Percentiles rank a stretch among this genome's conserved stretches.
Conservation (phyloP, 331 rosid species). For the Pyracantha coccinea region DNA sequence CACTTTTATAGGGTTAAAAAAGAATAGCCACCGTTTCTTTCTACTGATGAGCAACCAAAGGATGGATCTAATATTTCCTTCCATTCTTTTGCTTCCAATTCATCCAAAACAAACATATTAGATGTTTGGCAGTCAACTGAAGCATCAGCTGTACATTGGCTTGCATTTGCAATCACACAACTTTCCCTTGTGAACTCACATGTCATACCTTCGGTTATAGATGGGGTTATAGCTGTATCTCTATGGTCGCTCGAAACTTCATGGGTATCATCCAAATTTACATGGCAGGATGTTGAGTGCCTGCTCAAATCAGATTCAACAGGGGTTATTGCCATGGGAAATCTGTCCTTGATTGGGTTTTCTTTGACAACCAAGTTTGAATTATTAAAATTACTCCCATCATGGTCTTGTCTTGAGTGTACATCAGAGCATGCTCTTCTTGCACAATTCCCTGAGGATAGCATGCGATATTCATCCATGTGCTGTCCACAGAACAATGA, state of each 20-base stretch:
- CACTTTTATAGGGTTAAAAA: background rate
- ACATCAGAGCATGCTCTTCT: conserved; percentile 13
- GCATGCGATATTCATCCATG: conserved; percentile 8
- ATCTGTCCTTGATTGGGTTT: conserved; percentile 9
- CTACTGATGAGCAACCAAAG: conserved; percentile 19
- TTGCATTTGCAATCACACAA: conserved; percentile 31
- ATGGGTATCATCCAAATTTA: conserved; percentile 19
- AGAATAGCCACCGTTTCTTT: conserved; percentile 39
- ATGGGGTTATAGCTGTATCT: conserved; percentile 11
- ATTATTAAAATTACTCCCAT: conserved; percentile 8
- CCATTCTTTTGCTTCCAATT: conserved; percentile 20
- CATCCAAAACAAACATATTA: background rate
- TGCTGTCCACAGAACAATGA: conserved; percentile 11
- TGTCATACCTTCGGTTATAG: conserved; percentile 19
- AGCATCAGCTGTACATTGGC: conserved; percentile 13
- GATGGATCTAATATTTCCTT: conserved; percentile 28
- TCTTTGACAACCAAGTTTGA: conserved; percentile 16
- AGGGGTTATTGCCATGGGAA: conserved; percentile 5
- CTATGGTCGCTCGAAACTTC: conserved; percentile 14
- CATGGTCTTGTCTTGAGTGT: conserved; percentile 18
- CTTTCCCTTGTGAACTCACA: conserved; percentile 17
- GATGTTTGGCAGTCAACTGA: background rate
- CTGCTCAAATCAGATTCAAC: conserved; percentile 8
- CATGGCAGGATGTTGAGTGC: conserved; percentile 26
- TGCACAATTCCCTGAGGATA: conserved; percentile 15